Conservation (phyloP, 805 yeast genomes). For the Candida endomychidarum region DNA sequence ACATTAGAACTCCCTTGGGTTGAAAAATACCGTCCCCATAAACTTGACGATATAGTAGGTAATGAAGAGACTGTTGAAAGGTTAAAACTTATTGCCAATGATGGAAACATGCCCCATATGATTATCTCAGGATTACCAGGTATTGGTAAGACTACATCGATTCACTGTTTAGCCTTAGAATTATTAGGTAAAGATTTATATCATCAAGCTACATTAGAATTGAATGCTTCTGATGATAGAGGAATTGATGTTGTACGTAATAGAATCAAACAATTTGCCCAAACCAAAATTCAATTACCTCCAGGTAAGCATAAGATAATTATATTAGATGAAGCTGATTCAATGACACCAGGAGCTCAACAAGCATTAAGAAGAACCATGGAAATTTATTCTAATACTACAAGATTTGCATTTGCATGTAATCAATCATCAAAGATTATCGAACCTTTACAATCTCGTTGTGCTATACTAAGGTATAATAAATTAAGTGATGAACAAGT, state of each 20-base stretch:
- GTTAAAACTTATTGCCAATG: conserved; percentile 76
- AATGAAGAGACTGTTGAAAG: conserved; percentile 88
- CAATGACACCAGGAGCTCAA: conserved; percentile 97
- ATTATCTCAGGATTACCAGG: conserved; percentile 97
- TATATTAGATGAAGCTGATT: conserved; percentile 93
- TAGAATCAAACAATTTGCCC: conserved; percentile 93
- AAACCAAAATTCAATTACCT: conserved; percentile 84
- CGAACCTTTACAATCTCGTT: conserved; percentile 94
- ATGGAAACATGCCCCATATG: conserved; percentile 97
- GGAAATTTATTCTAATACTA: conserved; percentile 74
- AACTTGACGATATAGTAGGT: conserved; percentile 85
- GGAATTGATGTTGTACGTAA: conserved; percentile 96
- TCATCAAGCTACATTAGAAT: conserved; percentile 81
- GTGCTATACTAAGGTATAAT: conserved; percentile 87
- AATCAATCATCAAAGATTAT: conserved; percentile 92
- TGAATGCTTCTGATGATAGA: conserved; percentile 96
- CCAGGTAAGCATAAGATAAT: conserved; percentile 89
- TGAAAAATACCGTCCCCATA: conserved; percentile 90
- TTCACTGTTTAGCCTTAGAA: conserved; percentile 85
- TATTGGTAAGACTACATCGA: conserved; percentile 94
- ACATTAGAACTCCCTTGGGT: conserved; percentile 55
- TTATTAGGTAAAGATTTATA: conserved; percentile 67
- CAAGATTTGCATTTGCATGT: conserved; percentile 98
- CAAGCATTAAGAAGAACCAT: conserved; percentile 85
- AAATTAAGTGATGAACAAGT: conserved; percentile 85